Evolutionary conservation across 768 basidiomycete genomes (phyloP), one percentile per base, ranked within the genome.

Genomic region (Daedaleopsis nitida): DNA sequence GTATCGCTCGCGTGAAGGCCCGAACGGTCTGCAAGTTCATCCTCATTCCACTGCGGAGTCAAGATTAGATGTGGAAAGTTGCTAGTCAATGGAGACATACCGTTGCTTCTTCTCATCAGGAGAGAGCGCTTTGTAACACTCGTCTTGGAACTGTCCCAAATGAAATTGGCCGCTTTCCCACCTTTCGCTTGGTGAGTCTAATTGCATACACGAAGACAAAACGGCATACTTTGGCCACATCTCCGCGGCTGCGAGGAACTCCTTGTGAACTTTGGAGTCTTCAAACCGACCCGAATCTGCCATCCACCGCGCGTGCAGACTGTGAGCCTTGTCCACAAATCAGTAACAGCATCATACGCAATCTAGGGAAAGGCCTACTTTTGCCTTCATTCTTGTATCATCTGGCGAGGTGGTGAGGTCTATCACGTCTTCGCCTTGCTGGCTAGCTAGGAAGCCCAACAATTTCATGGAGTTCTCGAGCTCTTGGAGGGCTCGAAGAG

Each of bases 231-330:
- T 80, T 32, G 81, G 74, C 53, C 80, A 78, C 56, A 83, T 70
- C 42, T 78, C 76, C 1, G 82, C 76, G 8, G 85, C 86, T 10
- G 74, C 75, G 43, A 77, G 72, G 69, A 89, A 88, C 10, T 83
- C 80, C 39, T 79, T 81, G 62, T 86, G 79, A 19, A 97, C 85
- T 1, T 80, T 75, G 19, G 82, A 81, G 19, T 77, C 75, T 12
- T 90, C 91, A 66, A 86, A 96, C 21, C 97, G 81, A 53, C 89
- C 92, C 0, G 92, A 88, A 60, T 98, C 94, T 52, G 87, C 83
- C 86, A 94, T 93, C 95, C 96, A 98, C 14, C 94, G 87, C 14
- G 93, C 94, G 39, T 88, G 86, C 12, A 97, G 79, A 35, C 91
- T 81, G 62, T 88, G 83, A 5, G 89, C 89, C 94, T 94, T 53